A percentile compares a stretch with the other conserved stretches of the same genome.
phyloP scores from a whole-genome alignment of 2,329 filamentous ascomycete species.

The Fusarium sublunatum region DNA sequence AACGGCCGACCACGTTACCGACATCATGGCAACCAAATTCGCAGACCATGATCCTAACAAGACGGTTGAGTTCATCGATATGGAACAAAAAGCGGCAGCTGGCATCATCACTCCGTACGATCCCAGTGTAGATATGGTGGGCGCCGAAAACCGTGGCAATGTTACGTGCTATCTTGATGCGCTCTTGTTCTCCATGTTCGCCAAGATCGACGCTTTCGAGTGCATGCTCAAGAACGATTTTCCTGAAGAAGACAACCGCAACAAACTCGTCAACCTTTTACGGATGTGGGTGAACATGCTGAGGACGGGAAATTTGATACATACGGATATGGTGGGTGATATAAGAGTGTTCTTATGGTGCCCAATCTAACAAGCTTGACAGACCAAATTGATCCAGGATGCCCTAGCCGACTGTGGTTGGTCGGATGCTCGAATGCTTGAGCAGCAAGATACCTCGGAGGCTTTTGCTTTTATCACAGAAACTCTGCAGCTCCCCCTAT shows the following conservation, averaged over 20 bases:
- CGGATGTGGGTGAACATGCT: slow-evolving; percentile 95
- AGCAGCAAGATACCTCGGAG: slow-evolving; percentile 95
- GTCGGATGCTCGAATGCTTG: slow-evolving; percentile 79
- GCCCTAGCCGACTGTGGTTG: slow-evolving; percentile 88
- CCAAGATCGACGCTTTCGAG: slow-evolving; percentile 88
- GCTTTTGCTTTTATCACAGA: slow-evolving; percentile 96
- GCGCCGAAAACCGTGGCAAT: slow-evolving; percentile 84
- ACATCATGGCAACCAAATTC: slow-evolving; percentile 69
- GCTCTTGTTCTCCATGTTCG: slow-evolving; percentile 95
- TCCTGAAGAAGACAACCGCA: slow-evolving; percentile 72
- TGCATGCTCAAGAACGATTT: slow-evolving; percentile 87
- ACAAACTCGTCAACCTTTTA: slow-evolving; percentile 79
- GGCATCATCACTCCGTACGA: slow-evolving; percentile 82
- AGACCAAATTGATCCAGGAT: slow-evolving; percentile 87
- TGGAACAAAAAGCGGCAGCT: slow-evolving; percentile 84
- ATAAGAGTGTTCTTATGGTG: not conserved
- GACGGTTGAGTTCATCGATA: slow-evolving; percentile 78
- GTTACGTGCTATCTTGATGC: slow-evolving; percentile 97
- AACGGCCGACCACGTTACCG: slow-evolving; percentile 67
- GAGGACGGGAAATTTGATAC: slow-evolving; percentile 85
- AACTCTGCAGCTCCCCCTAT: slow-evolving; percentile 84
- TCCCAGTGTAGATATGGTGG: slow-evolving; percentile 76
- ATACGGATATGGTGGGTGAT: slow-evolving; percentile 78
- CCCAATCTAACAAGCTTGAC: slow-evolving; percentile 43
- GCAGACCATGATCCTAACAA: slow-evolving; percentile 77